phyloP scores from a whole-genome alignment of 2,329 filamentous ascomycete genomes.

The Fusarium zealandicum region DNA sequence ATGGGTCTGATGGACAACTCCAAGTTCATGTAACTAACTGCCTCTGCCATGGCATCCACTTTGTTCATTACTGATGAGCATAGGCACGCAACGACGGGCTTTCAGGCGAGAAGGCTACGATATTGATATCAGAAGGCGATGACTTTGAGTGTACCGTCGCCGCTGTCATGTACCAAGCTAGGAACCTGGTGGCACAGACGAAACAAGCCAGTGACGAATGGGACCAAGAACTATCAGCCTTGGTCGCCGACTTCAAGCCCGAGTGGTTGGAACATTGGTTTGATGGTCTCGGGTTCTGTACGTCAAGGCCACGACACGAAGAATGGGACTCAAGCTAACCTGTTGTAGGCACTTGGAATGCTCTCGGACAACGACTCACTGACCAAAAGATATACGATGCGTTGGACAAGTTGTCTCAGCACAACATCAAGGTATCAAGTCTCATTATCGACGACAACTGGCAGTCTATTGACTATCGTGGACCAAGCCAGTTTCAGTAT shows the following conservation, averaged over 20 bases:
- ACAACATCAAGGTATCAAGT: slow-evolving; percentile 79
- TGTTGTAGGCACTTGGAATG: slow-evolving; percentile 82
- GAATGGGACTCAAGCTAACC: slow-evolving; percentile 23
- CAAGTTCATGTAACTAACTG: slow-evolving; percentile 63
- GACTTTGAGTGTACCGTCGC: slow-evolving; percentile 79
- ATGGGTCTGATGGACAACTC: slow-evolving; percentile 70
- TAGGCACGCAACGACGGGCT: slow-evolving; percentile 72
- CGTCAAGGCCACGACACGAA: slow-evolving; percentile 35
- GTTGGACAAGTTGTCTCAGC: slow-evolving; percentile 72
- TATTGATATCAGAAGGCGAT: slow-evolving; percentile 75
- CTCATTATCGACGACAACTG: slow-evolving; percentile 98
- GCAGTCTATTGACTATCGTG: slow-evolving; percentile 73
- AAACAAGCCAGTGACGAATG: slow-evolving; percentile 54
- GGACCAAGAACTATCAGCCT: slow-evolving; percentile 54
- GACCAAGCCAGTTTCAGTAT: slow-evolving; percentile 61
- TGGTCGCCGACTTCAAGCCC: slow-evolving; percentile 58
- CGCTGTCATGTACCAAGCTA: slow-evolving; percentile 87
- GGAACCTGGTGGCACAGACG: slow-evolving; percentile 56
- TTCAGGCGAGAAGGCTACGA: slow-evolving; percentile 60
- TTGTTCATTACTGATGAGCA: slow-evolving; percentile 17
- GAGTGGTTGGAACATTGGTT: slow-evolving; percentile 89
- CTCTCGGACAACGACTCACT: slow-evolving; percentile 81
- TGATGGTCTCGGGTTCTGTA: slow-evolving; percentile 90
- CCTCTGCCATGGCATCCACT: neutral
- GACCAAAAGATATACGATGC: slow-evolving; percentile 81